These are phyloP conservation scores for Aschersonia sp. DNA, from an alignment of 2,329 filamentous ascomycete species.

Conservation along the genomic window DNA sequence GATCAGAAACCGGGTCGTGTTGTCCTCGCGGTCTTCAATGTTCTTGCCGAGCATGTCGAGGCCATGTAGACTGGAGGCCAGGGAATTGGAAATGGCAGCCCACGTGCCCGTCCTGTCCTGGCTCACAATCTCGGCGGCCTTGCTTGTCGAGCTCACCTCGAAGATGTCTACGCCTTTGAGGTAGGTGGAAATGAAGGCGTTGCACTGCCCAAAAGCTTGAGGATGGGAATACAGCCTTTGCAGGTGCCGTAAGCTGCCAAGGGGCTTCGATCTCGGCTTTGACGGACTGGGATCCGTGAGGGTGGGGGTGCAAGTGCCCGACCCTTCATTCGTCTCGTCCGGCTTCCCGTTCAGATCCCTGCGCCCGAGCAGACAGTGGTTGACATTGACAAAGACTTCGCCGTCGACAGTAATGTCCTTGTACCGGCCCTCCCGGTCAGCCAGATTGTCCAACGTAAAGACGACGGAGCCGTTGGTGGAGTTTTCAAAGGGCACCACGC, in stretches of 20 bases:
- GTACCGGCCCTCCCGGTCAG: conserved; percentile 52
- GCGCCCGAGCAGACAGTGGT: conserved; percentile 68
- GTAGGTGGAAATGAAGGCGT: conserved; percentile 52
- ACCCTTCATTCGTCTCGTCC: conserved; percentile 16
- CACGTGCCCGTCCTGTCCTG: conserved; percentile 41
- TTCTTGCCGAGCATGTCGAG: conserved; percentile 53
- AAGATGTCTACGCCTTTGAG: conserved; percentile 64
- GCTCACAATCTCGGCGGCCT: conserved; percentile 63
- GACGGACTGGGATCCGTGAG: conserved; percentile 25
- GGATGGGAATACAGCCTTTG: conserved; percentile 80
- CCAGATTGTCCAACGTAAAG: conserved; percentile 78
- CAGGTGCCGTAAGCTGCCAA: conserved; percentile 43
- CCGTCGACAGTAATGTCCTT: conserved; percentile 60
- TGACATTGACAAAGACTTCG: conserved; percentile 76
- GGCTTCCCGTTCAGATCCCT: conserved; percentile 12
- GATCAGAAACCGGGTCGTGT: conserved; percentile 68
- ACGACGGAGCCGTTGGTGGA: conserved; percentile 88
- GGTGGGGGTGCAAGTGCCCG: conserved; percentile 36
- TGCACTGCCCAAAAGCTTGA: conserved; percentile 89
- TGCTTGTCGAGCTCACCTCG: conserved; percentile 75
- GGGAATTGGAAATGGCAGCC: conserved; percentile 65
- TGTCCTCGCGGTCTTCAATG: conserved; percentile 62
- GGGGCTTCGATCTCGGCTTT: conserved; percentile 31
- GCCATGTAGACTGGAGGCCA: conserved; percentile 54
- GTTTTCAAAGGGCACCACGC: conserved; percentile 91